Percentiles rank a stretch among this genome's conserved stretches.
Evolutionary conservation across 352 stramenopile species (phyloP).

Genomic region (Saprolegnia diclina): DNA sequence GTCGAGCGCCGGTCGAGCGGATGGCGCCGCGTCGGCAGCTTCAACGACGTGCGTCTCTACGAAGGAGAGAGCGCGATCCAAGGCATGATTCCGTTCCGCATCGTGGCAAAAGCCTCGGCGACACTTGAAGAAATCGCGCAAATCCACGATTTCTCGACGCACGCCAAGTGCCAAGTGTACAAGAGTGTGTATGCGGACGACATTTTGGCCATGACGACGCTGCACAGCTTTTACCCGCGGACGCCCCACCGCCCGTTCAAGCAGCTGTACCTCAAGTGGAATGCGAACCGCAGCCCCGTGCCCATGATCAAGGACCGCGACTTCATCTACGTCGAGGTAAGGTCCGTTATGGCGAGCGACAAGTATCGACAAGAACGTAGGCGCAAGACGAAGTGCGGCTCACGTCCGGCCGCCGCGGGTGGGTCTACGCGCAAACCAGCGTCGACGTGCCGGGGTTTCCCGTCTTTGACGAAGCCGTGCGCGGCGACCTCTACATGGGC

Average conservation of each 20-base stretch:
- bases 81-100: neutral
- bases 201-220: constrained; percentile 7
- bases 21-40: too few relatives aligned
- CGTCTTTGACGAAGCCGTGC: neutral
- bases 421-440: constrained; percentile 8
- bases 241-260: neutral
- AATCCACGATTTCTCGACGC: constrained; percentile 10
- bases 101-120: neutral
- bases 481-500: neutral
- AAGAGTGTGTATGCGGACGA: neutral
- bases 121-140: constrained; percentile 19
- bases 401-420: neutral
- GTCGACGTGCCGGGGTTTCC: constrained; percentile 1
- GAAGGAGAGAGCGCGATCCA: too few relatives aligned
- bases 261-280: constrained; percentile 23
- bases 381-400: constrained; percentile 13
- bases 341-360: too few relatives aligned
- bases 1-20: too few relatives aligned
- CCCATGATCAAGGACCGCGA: constrained; percentile 32
- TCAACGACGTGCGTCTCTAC: too few relatives aligned
- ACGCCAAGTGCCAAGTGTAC: constrained; percentile 1
- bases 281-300: neutral
- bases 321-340: constrained; percentile 32
- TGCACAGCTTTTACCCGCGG: constrained; percentile 17
- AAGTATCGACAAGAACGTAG: neutral